Evolutionary conservation across 352 stramenopile species (phyloP), one percentile per base, ranked within the genome.

Genomic region (Plasmopara viticola): DNA sequence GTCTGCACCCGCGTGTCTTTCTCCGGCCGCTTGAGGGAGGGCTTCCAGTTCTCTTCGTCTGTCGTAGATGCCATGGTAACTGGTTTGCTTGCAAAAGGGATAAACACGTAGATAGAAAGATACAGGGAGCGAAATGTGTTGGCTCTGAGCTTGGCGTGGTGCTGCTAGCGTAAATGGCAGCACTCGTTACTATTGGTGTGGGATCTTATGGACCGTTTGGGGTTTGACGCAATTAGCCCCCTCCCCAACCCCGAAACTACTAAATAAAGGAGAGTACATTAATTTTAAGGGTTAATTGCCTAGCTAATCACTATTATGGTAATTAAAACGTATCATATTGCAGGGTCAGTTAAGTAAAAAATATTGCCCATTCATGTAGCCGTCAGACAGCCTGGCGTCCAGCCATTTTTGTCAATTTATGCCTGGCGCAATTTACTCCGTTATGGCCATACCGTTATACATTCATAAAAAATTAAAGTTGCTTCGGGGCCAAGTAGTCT

Each of bases 1-100:
- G 87, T 96, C 61, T 95, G 84, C 64, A 95, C 72, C 58, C 87
- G 86, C 60, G 80, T 95, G 64, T 96, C 87, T 44, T 90, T 91
- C 31, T 72, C 72, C 5, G 87, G 87, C 18, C 75, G 75, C 69
- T 90, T 92, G 34, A 95, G 64, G 34, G 62, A 70, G 35, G 63
- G 57, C 58, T 94, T 92, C 84, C 81, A 94, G 62, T 82, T 72
- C 37, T 84, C 75, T 7, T 76, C 66, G 20, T 85, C 53, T 0
- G 13, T 51, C 1, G 51, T 33, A 4, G 35, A 17, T 45, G 58
- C 54, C 62, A 70, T 70, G 45, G 14, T 51, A 56, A 39, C 18
- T 59, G 12, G 28, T 53, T 51, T 10, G 33, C 40, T 45, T 33
- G 34, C 10, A 48, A 28, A 35, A 43, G 17, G 41, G 31, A 48